A percentile compares a stretch with the other conserved stretches of the same genome.
Conservation (phyloP, 495 filamentous ascomycete species). For the Neurospora sp. region DNA sequence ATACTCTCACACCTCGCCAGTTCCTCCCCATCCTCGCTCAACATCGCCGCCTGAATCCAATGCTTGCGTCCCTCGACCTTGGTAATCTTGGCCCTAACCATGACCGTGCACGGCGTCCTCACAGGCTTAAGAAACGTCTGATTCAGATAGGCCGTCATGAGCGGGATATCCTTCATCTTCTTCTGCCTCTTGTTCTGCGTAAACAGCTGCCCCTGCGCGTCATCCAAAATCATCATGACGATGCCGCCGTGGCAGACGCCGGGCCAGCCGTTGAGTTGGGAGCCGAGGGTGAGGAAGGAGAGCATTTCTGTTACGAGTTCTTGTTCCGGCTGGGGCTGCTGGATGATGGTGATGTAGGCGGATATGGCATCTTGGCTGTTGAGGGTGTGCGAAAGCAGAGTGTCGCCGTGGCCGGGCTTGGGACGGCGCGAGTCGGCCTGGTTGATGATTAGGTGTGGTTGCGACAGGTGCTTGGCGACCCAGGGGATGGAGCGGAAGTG, state of each 20-base stretch:
- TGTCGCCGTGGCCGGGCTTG: conserved; percentile 40
- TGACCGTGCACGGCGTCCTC: conserved; percentile 39
- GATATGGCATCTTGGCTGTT: conserved; percentile 41
- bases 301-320: conserved; percentile 31
- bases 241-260: conserved; percentile 51
- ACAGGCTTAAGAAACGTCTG: conserved; percentile 46
- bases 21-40: conserved; percentile 21
- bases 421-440: conserved; percentile 28
- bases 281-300: conserved; percentile 41
- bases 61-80: conserved; percentile 37
- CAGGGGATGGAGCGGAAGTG: conserved; percentile 48
- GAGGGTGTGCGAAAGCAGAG: conserved; percentile 46
- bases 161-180: conserved; percentile 8
- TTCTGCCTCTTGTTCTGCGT: conserved; percentile 32
- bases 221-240: conserved; percentile 48
- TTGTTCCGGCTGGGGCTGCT: conserved; percentile 2
- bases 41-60: conserved; percentile 32
- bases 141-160: conserved; percentile 50
- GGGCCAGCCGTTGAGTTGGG: conserved; percentile 47
- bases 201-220: conserved; percentile 40
- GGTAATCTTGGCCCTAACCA: conserved; percentile 36
- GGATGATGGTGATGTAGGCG: conserved; percentile 37
- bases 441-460: conserved; percentile 15
- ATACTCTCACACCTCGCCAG: conserved; percentile 38
- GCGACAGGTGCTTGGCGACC: conserved; percentile 40